phyloP scores from a whole-genome alignment of 345 rosid species.

The Lumnitzera littorea region DNA sequence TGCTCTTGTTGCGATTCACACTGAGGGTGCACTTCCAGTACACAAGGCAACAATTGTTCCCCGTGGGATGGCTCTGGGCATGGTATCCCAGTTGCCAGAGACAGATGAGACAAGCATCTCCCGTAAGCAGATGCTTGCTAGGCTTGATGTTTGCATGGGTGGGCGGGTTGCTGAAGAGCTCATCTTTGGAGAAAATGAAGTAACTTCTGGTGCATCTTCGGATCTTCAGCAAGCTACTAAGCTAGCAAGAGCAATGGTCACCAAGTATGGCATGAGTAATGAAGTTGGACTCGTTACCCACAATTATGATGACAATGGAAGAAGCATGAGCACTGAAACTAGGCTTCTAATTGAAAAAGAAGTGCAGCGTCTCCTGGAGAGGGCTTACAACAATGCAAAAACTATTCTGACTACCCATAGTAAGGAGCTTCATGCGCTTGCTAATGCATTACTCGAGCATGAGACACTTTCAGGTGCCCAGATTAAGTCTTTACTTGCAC shows the following conservation, averaged over 20 bases:
- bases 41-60: conserved; percentile 98
- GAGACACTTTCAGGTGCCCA: conserved; percentile 79
- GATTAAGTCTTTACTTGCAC: conserved; percentile 61
- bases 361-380: conserved; percentile 59
- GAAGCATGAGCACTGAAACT: conserved; percentile 96
- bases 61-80: conserved; percentile 90
- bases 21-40: conserved; percentile 89
- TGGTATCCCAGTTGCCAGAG: conserved; percentile 89
- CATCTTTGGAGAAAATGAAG: conserved; percentile 84
- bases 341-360: conserved; percentile 88
- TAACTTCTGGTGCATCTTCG: conserved; percentile 78
- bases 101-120: conserved; percentile 70
- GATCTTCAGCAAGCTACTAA: conserved; percentile 83
- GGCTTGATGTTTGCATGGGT: conserved; percentile 92
- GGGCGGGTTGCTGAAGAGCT: conserved; percentile 96
- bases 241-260: conserved; percentile 85
- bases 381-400: conserved; percentile 85
- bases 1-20: conserved; percentile 89
- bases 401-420: conserved; percentile 59
- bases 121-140: conserved; percentile 91
- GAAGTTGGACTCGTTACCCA: conserved; percentile 80
- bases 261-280: conserved; percentile 84
- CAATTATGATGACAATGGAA: conserved; percentile 79
- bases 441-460: conserved; percentile 69
- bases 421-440: conserved; percentile 82